Conservation (phyloP, 805 yeast species). For the Kluyveromyces aestuarii region DNA sequence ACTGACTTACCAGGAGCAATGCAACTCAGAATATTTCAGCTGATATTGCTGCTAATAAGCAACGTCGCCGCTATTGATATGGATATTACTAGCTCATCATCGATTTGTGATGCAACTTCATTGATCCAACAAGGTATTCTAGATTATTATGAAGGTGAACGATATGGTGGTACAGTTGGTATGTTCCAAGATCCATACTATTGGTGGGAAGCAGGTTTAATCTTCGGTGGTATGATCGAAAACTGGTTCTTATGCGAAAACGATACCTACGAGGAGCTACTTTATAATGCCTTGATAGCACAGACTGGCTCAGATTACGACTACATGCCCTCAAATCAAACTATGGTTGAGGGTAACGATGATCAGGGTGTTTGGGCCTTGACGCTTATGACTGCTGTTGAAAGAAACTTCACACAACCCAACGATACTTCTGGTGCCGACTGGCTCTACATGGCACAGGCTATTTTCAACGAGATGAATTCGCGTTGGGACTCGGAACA, state of each 20-base stretch:
- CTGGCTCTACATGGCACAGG: constrained; percentile 82
- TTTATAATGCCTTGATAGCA: constrained; percentile 54
- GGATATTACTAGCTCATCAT: constrained; percentile 32
- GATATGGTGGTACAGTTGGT: constrained; percentile 61
- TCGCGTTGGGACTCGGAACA: constrained; percentile 67
- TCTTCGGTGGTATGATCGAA: constrained; percentile 82
- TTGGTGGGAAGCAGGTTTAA: constrained; percentile 98
- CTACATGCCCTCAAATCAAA: constrained; percentile 81
- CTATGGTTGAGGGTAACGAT: constrained; percentile 93
- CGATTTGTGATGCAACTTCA: constrained; percentile 48
- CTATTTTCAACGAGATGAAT: constrained; percentile 86
- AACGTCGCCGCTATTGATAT: constrained; percentile 27
- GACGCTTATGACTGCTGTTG: constrained; percentile 87
- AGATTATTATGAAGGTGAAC: constrained; percentile 55
- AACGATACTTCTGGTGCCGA: constrained; percentile 40
- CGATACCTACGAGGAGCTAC: constrained; percentile 49
- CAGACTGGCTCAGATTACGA: constrained; percentile 71
- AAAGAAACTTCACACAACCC: constrained; percentile 73
- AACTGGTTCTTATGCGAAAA: constrained; percentile 65
- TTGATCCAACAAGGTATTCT: constrained; percentile 52
- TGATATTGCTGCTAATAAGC: not conserved
- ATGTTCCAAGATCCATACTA: constrained; percentile 62
- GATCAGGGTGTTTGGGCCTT: constrained; percentile 98
- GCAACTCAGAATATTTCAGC: not conserved
- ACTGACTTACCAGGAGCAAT: not conserved